Base-by-base conservation (phyloP, 441 rosid species). In the Geranium incanum region DNA sequence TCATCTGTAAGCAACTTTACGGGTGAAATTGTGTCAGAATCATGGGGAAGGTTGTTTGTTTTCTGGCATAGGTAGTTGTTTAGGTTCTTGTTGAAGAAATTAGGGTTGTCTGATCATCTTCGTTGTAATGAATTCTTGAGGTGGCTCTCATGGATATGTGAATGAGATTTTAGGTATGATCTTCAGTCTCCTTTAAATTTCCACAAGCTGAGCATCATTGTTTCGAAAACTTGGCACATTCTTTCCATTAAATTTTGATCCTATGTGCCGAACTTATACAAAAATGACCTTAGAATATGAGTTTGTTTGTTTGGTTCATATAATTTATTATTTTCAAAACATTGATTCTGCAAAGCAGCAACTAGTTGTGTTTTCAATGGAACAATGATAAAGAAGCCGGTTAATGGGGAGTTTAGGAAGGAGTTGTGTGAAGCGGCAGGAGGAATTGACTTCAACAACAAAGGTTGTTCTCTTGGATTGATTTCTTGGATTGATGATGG, bases 401-500 rank as follows among this genome's bases (percentile, higher is more conserved):
- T 57, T 57, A 11, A 11, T 7, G 48, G 28, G 63, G 63, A 19
- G 28, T 57, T 57, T 52, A 82, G 81, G 21, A 88, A 86, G 68
- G 75, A 78, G 59, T 57, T 76, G 0, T 78, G 79, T 21, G 55
- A 75, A 23, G 73, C 89, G 45, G 62, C 75, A 52, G 72, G 76
- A 5, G 87, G 89, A 36, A 89, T 88, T 33, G 73, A 69, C 67
- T 83, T 95, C 57, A 81, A 89, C 45, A 90, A 92, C 79, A 82
- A 84, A 74, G 95, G 97, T 0, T 92, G 57, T 55, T 48, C 38
- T 36, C n/a, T 6, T 67, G 33, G 4, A 1, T 66, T 11, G 41
- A 41, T 62, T 11, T 13, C n/a, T 37, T 57, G 68, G 41, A 33
- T 6, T 70, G 19, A 48, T 13, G 33, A 57, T 16, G 11, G 3